phyloP scores from a whole-genome alignment of 495 filamentous ascomycete species.

The Massariosphaeria phaeospora region DNA sequence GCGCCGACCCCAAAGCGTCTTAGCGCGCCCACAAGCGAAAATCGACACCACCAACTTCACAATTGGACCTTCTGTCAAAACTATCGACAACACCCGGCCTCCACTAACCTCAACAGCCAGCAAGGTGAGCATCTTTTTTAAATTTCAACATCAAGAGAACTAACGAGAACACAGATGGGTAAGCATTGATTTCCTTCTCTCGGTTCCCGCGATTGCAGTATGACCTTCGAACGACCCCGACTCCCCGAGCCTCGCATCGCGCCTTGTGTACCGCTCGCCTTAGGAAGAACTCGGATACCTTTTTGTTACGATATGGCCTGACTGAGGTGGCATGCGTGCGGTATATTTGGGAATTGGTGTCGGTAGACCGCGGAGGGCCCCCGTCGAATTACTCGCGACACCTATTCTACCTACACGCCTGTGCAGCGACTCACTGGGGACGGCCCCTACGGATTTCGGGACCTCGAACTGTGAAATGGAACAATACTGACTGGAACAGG shows the following conservation, averaged over 20 bases:
- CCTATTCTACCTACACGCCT: no score
- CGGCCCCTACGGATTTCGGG: not conserved
- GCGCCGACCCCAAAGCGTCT: not conserved
- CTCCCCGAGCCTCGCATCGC: not conserved
- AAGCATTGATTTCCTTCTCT: slow-evolving; percentile 38
- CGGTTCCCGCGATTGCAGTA: slow-evolving; percentile 20
- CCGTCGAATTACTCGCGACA: no score
- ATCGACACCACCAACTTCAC: slow-evolving; percentile 44
- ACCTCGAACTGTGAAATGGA: not conserved
- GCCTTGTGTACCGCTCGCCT: no score
- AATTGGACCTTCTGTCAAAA: not conserved
- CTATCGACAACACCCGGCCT: slow-evolving; percentile 17
- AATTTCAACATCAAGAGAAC: slow-evolving; percentile 1
- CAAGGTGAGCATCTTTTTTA: slow-evolving; percentile 18
- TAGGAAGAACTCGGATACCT: no score
- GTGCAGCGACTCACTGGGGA: no score
- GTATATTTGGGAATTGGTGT: no score
- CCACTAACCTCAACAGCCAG: slow-evolving; percentile 18
- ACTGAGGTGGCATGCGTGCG: no score
- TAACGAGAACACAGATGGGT: slow-evolving; percentile 47
- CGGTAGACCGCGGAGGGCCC: no score
- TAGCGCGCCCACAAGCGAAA: slow-evolving; percentile 29
- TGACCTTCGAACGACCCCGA: not conserved
- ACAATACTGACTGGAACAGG: slow-evolving; percentile 48
- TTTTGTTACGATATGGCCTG: no score